Evolutionary conservation across 371 early-diverging fungal genomes (phyloP).

Genomic region (Lichtheimia ramosa): DNA sequence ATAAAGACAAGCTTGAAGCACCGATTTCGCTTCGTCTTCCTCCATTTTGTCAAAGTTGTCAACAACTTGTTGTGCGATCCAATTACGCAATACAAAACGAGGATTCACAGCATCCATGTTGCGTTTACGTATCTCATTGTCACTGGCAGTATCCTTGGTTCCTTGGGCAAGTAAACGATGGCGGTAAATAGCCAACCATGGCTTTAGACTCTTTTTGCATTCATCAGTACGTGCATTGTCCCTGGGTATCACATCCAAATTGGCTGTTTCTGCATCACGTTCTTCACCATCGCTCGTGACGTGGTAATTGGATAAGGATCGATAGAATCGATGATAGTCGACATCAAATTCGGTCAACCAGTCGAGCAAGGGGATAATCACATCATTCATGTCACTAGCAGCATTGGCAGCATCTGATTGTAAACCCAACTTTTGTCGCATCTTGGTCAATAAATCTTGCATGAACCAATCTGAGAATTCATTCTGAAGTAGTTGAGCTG

Average conservation of each 20-base stretch:
- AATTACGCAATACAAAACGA: conserved; percentile 71
- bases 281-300: conserved; percentile 40
- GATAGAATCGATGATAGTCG: conserved; percentile 79
- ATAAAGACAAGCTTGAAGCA: conserved; percentile 53
- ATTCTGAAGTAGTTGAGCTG: conserved; percentile 44
- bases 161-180: conserved; percentile 46
- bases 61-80: conserved; percentile 72
- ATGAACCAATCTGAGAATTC: conserved; percentile 57
- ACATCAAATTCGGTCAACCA: conserved; percentile 58
- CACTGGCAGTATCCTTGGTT: conserved; percentile 13
- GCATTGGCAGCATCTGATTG: neutral
- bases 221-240: conserved; percentile 14
- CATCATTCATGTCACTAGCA: conserved; percentile 48
- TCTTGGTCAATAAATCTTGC: conserved; percentile 43
- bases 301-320: conserved; percentile 50
- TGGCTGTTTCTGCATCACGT: conserved; percentile 31
- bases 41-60: conserved; percentile 41
- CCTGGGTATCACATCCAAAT: conserved; percentile 36
- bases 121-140: conserved; percentile 29
- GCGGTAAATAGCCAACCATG: conserved; percentile 53
- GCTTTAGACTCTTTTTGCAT: conserved; percentile 26
- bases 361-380: conserved; percentile 71
- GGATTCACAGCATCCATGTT: conserved; percentile 69
- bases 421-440: conserved; percentile 64
- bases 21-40: conserved; percentile 26